These are phyloP conservation scores for Aspergillus texensis DNA, from an alignment of 2,329 filamentous ascomycete genomes.

Conservation along the genomic window DNA sequence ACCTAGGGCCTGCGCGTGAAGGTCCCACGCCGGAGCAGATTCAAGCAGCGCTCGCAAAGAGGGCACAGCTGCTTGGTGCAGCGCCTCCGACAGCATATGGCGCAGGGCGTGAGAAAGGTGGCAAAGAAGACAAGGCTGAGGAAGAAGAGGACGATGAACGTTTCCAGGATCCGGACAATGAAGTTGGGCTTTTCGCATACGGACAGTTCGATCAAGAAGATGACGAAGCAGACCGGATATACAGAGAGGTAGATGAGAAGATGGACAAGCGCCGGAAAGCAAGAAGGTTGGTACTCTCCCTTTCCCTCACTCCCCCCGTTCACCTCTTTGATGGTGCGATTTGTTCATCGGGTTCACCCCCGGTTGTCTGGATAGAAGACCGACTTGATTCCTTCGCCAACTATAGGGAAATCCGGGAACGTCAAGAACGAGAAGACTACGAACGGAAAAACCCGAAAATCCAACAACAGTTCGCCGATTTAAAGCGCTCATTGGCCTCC, in stretches of 20 bases:
- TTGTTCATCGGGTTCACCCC: constrained; percentile 68
- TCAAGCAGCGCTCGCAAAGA: constrained; percentile 93
- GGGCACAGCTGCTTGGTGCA: constrained; percentile 78
- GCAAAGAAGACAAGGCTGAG: constrained; percentile 65
- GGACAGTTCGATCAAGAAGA: constrained; percentile 97
- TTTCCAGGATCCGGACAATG: constrained; percentile 96
- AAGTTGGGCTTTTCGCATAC: constrained; percentile 91
- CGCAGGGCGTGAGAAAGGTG: constrained; percentile 67
- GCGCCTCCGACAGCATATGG: constrained; percentile 76
- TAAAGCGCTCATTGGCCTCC: constrained; percentile 85
- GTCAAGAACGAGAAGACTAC: constrained; percentile 89
- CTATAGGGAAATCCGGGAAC: constrained; percentile 89
- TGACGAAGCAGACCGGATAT: constrained; percentile 95
- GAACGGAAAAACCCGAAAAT: constrained; percentile 98
- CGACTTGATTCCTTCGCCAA: constrained; percentile 65
- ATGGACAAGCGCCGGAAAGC: constrained; percentile 88
- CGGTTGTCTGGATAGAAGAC: constrained; percentile 72
- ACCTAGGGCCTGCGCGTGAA: constrained; percentile 91
- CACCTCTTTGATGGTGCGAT: constrained; percentile 43
- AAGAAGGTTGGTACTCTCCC: constrained; percentile 71
- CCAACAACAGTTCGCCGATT: constrained; percentile 92
- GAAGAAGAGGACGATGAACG: constrained; percentile 77
- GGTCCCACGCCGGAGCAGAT: constrained; percentile 97
- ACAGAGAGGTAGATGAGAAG: constrained; percentile 92
- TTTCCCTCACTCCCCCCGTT: constrained; percentile 15